Percentiles rank a stretch among this genome's conserved stretches.
phyloP scores from a whole-genome alignment of 2,329 filamentous ascomycete genomes.

The Neopestalotiopsis sp. region DNA sequence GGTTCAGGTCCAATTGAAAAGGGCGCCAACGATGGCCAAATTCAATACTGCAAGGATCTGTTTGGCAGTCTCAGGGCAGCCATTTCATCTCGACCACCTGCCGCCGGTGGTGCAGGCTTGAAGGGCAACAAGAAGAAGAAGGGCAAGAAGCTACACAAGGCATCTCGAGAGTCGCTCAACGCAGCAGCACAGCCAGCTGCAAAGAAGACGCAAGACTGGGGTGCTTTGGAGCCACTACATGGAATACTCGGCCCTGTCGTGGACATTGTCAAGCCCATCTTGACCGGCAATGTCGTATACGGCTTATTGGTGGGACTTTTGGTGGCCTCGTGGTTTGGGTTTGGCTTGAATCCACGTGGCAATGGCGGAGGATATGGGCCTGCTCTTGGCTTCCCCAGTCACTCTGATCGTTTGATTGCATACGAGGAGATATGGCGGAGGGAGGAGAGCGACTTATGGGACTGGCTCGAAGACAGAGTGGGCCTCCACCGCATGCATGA shows the following conservation, averaged over 20 bases:
- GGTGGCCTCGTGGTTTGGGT: conserved; percentile 76
- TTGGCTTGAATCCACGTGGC: conserved; percentile 53
- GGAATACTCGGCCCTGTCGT: conserved; percentile 71
- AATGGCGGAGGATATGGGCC: conserved; percentile 43
- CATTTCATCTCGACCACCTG: conserved; percentile 67
- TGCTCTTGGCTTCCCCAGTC: conserved; percentile 46
- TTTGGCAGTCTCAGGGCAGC: conserved; percentile 75
- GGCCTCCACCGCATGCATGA: conserved; percentile 68
- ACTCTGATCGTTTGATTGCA: conserved; percentile 74
- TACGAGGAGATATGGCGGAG: conserved; percentile 93
- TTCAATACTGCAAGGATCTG: conserved; percentile 80
- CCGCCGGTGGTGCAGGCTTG: conserved; percentile 48
- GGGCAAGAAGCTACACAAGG: conserved; percentile 57
- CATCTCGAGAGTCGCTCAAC: conserved; percentile 45
- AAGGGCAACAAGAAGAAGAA: conserved; percentile 70
- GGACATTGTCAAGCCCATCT: conserved; percentile 72
- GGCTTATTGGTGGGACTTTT: conserved; percentile 76
- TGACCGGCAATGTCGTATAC: conserved; percentile 80
- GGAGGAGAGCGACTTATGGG: conserved; percentile 90
- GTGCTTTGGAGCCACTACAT: conserved; percentile 79
- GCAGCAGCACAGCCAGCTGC: conserved; percentile 47
- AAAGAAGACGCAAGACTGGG: conserved; percentile 66
- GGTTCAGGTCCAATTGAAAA: conserved; percentile 88
- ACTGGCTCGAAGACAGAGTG: conserved; percentile 88
- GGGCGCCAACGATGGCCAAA: conserved; percentile 89